Percentiles rank a stretch among this genome's conserved stretches.
These are phyloP conservation scores for Thamnidium elegans DNA, from an alignment of 192 early-diverging fungal species.

Conservation along the genomic window DNA sequence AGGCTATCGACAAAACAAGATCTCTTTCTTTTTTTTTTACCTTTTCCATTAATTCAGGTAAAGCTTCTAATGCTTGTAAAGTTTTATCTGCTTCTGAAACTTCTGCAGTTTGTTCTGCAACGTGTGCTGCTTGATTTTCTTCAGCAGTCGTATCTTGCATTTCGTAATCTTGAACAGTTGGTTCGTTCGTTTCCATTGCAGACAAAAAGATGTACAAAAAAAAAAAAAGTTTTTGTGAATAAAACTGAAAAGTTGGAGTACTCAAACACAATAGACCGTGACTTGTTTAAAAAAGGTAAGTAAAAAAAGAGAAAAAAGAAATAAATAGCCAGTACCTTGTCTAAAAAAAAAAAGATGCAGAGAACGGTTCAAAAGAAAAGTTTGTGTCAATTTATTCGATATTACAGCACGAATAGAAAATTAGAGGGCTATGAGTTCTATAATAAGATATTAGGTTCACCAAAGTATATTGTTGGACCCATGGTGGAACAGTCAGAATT, in stretches of 20 bases:
- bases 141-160: background rate
- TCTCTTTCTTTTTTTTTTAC: background rate
- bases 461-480: conserved; percentile 82
- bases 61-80: background rate
- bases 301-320: background rate
- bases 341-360: too few relatives aligned
- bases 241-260: too few relatives aligned
- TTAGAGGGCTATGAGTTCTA: conserved; percentile 80
- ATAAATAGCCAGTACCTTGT: too few relatives aligned
- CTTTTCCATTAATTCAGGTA: background rate
- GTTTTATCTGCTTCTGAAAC: background rate
- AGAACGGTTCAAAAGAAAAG: too few relatives aligned
- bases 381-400: too few relatives aligned
- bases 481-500: conserved; percentile 98
- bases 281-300: too few relatives aligned
- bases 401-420: conserved; percentile 40
- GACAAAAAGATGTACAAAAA: background rate
- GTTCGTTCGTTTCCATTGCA: background rate
- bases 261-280: too few relatives aligned
- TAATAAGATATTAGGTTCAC: conserved; percentile 61
- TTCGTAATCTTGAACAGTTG: background rate
- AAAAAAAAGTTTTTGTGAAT: background rate
- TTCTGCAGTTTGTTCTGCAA: background rate
- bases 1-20: too few relatives aligned
- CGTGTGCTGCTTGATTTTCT: background rate